A percentile compares a stretch with the other conserved stretches of the same genome.
Conservation (phyloP, 2,329 filamentous ascomycete species). For the Aulographum hederae region DNA sequence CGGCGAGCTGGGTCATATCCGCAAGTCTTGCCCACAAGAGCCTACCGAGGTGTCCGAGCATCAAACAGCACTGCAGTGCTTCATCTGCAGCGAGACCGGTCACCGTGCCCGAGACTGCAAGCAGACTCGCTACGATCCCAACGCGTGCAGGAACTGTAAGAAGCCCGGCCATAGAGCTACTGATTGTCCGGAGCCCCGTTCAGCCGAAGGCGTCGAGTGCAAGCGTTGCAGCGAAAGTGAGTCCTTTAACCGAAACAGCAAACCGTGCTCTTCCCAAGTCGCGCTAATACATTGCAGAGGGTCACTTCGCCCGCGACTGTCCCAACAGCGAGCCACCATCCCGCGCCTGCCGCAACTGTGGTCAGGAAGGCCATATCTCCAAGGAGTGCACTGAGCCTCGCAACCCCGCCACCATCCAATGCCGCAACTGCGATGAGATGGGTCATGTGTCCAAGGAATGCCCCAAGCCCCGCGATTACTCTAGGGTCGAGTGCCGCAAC, state of each 20-base stretch:
- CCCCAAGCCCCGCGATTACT: conserved; percentile 38
- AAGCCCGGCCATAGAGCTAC: conserved; percentile 18
- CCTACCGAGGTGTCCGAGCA: conserved; percentile 26
- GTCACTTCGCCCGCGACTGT: conserved; percentile 18
- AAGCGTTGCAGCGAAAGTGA: conserved; percentile 44
- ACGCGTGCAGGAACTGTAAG: conserved; percentile 53
- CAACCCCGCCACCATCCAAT: conserved; percentile 15
- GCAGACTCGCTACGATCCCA: conserved; percentile 36
- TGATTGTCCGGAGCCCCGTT: conserved; percentile 25
- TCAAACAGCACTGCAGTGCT: conserved; percentile 35
- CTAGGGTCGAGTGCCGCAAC: conserved; percentile 27
- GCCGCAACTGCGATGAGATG: conserved; percentile 20
- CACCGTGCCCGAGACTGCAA: conserved; percentile 52
- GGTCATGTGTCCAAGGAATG: conserved; percentile 48
- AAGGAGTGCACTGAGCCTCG: conserved; percentile 10
- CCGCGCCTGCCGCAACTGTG: conserved; percentile 17
- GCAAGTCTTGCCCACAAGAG: conserved; percentile 43
- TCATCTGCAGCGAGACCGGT: conserved; percentile 44
- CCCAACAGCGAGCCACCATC: conserved; percentile 9
- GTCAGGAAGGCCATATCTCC: conserved; percentile 10
- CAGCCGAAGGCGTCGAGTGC: conserved; percentile 42
- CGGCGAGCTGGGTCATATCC: conserved; percentile 41
- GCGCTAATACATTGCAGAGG: conserved; percentile 6
- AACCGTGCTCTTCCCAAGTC: neutral
- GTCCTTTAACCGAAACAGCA: too few relatives aligned